phyloP scores from a whole-genome alignment of 2,329 filamentous ascomycete species.

The Lecanosticta acicola region DNA sequence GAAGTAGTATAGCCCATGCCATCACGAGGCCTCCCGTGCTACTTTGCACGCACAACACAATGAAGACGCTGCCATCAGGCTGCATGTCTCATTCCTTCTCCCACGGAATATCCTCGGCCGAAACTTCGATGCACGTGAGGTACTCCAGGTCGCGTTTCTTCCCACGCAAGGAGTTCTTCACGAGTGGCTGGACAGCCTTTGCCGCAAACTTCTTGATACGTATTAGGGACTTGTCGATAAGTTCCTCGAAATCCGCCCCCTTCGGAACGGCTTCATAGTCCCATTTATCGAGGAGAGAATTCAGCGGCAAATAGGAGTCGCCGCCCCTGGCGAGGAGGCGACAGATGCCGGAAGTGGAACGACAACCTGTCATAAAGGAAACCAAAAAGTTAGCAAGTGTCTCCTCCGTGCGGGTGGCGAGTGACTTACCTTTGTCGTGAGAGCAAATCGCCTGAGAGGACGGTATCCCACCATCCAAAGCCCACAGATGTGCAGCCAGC shows the following conservation, averaged over 20 bases:
- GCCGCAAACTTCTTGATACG: constrained; percentile 2
- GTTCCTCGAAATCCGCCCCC: neutral
- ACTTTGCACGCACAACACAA: too few species aligned
- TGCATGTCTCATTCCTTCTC: too few species aligned
- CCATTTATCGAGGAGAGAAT: constrained; percentile 7
- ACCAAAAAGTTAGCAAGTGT: too few species aligned
- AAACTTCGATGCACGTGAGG: constrained; percentile 33
- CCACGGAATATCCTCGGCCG: constrained; percentile 31
- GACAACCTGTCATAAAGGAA: too few species aligned
- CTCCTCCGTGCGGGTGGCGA: too few species aligned
- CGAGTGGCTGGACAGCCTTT: neutral
- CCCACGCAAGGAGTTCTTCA: neutral
- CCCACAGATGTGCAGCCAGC: constrained; percentile 24
- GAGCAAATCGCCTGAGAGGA: constrained; percentile 9
- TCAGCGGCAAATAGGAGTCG: constrained; percentile 29
- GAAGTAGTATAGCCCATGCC: too few species aligned
- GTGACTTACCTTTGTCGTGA: constrained; percentile 7
- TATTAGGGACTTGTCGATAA: neutral
- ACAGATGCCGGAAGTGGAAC: constrained; percentile 26
- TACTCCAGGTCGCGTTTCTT: constrained; percentile 26
- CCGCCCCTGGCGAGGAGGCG: constrained; percentile 27
- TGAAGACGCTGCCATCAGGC: too few species aligned
- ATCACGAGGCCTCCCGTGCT: too few species aligned
- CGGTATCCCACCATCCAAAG: too few species aligned
- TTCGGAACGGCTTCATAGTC: neutral